Evolutionary conservation across 2,329 filamentous ascomycete species (phyloP).

Genomic region (Mycosphaerella arachidis): DNA sequence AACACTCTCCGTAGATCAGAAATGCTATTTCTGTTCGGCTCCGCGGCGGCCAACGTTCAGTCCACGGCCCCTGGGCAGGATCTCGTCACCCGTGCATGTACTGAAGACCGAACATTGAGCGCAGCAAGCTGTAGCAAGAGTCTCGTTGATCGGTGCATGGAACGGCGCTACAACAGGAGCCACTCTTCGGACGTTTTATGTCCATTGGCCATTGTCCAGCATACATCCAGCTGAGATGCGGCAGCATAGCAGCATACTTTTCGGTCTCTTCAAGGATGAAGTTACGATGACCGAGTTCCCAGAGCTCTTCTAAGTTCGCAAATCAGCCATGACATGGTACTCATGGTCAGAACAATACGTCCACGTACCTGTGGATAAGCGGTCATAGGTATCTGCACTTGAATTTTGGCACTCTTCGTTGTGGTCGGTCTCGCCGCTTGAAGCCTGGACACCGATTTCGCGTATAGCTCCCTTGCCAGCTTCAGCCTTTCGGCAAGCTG

Average conservation of each 20-base stretch:
- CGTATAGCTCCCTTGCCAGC: no score
- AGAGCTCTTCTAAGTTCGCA: neutral
- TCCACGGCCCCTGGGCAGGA: no score
- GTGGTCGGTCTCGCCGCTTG: no score
- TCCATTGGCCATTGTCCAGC: neutral
- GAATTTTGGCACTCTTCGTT: neutral
- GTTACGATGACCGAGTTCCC: slow-evolving; percentile 1
- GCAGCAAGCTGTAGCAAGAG: neutral
- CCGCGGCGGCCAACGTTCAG: no score
- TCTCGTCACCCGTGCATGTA: neutral
- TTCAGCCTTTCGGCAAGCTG: neutral
- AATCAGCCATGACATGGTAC: neutral
- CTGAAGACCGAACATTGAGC: neutral
- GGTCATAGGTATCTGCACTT: neutral
- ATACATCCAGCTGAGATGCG: neutral
- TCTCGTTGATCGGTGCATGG: neutral
- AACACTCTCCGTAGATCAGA: no score
- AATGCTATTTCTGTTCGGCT: no score
- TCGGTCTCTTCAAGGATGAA: slow-evolving; percentile 1
- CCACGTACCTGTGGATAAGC: neutral
- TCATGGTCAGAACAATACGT: no score
- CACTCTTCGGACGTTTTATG: neutral
- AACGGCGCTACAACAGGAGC: neutral
- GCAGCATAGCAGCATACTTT: neutral
- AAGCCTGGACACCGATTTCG: neutral